These are phyloP conservation scores for Aspergillus sp. DNA, from an alignment of 2,329 filamentous ascomycete species.

Conservation along the genomic window DNA sequence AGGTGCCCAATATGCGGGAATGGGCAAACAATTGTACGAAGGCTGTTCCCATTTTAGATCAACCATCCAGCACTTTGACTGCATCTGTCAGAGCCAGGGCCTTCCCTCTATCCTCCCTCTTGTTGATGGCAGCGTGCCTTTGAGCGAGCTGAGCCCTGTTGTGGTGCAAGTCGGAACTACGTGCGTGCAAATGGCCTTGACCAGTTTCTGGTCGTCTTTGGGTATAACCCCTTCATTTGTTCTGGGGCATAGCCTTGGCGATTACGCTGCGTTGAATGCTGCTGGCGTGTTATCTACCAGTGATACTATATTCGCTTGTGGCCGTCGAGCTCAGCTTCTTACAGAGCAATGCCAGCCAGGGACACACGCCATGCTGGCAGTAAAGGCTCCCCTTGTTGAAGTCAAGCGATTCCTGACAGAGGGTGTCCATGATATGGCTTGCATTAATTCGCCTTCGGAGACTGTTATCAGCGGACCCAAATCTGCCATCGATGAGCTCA, in stretches of 20 bases:
- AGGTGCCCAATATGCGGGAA: slow-evolving; percentile 37
- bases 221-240: slow-evolving; percentile 40
- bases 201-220: slow-evolving; percentile 38
- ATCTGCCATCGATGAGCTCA: slow-evolving; percentile 37
- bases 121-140: slow-evolving; percentile 29
- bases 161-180: slow-evolving; percentile 39
- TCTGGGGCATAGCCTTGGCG: slow-evolving; percentile 45
- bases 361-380: slow-evolving; percentile 47
- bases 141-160: slow-evolving; percentile 28
- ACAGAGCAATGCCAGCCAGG: slow-evolving; percentile 40
- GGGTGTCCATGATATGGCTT: slow-evolving; percentile 35
- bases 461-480: slow-evolving; percentile 44
- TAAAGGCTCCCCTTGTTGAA: slow-evolving; percentile 38
- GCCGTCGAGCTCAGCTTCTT: slow-evolving; percentile 42
- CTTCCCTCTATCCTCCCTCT: slow-evolving; percentile 39
- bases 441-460: slow-evolving; percentile 46
- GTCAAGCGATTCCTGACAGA: slow-evolving; percentile 58
- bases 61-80: slow-evolving; percentile 32
- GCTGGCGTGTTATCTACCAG: slow-evolving; percentile 36
- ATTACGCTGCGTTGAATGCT: slow-evolving; percentile 39
- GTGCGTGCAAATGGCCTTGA: slow-evolving; percentile 42
- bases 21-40: slow-evolving; percentile 38
- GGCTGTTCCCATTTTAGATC: slow-evolving; percentile 28
- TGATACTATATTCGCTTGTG: slow-evolving; percentile 54
- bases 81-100: slow-evolving; percentile 32